phyloP scores from a whole-genome alignment of 83 land plant species.

The Isoetes engelmannii region DNA sequence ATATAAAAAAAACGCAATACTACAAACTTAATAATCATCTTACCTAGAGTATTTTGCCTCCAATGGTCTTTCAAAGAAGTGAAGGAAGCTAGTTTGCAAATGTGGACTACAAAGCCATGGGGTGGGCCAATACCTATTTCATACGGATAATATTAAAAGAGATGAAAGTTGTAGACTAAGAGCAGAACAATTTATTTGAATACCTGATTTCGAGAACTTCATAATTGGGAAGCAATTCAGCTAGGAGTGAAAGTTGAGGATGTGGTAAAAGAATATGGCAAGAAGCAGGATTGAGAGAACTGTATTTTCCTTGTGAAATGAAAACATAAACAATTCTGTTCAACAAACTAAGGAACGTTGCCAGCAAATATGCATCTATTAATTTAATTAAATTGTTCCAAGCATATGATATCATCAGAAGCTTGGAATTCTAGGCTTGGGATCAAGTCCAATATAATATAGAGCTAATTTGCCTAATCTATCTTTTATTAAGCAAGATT shows the following conservation, averaged over 20 bases:
- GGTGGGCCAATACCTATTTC: constrained; percentile 52
- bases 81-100: constrained; percentile 54
- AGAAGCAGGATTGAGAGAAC: constrained; percentile 9
- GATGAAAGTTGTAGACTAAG: neutral
- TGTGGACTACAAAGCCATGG: constrained; percentile 74
- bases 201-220: constrained; percentile 41
- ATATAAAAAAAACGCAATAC: too few species aligned
- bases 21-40: neutral
- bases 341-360: too few species aligned
- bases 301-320: too few species aligned
- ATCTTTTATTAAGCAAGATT: too few species aligned
- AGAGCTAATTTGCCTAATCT: too few species aligned
- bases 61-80: constrained; percentile 51
- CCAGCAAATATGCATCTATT: too few species aligned
- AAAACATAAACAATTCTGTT: too few species aligned
- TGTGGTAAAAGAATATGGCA: constrained; percentile 35
- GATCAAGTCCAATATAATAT: too few species aligned
- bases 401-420: too few species aligned
- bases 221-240: constrained; percentile 49
- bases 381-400: too few species aligned
- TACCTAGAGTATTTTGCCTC: constrained; percentile 44
- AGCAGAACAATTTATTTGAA: neutral
- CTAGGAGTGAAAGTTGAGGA: constrained; percentile 55
- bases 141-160: neutral
- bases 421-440: too few species aligned